These are phyloP conservation scores for Syzygium syzygioides DNA, from an alignment of 441 rosid species.

Conservation along the genomic window DNA sequence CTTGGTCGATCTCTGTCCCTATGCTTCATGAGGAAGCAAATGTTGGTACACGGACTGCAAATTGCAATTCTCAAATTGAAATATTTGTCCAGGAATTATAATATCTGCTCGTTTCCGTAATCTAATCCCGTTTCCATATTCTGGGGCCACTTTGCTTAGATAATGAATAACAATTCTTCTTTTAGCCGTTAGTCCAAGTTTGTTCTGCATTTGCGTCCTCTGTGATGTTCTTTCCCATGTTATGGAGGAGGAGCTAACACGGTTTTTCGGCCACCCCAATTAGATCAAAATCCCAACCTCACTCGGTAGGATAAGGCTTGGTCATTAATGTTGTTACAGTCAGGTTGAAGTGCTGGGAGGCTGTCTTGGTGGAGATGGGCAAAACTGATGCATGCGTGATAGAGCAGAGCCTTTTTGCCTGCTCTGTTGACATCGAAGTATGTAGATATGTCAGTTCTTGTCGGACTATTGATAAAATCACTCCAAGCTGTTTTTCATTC, in stretches of 20 bases:
- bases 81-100: neutral
- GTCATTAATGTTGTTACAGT: neutral
- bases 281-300: neutral
- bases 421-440: neutral
- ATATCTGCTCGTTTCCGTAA: neutral
- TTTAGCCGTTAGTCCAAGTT: neutral
- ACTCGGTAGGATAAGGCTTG: neutral
- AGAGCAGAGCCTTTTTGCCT: neutral
- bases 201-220: neutral
- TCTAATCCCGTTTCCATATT: neutral
- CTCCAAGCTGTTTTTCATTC: neutral
- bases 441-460: neutral
- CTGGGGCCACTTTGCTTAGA: neutral
- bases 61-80: neutral
- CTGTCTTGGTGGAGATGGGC: neutral
- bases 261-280: neutral
- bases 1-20: neutral
- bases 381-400: neutral
- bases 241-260: neutral
- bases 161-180: neutral
- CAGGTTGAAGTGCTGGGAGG: neutral
- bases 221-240: neutral
- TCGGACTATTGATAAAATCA: neutral
- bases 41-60: neutral
- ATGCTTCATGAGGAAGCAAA: neutral